phyloP scores from a whole-genome alignment of 2,329 filamentous ascomycete genomes.

The Neocatenulostroma microsporum region DNA sequence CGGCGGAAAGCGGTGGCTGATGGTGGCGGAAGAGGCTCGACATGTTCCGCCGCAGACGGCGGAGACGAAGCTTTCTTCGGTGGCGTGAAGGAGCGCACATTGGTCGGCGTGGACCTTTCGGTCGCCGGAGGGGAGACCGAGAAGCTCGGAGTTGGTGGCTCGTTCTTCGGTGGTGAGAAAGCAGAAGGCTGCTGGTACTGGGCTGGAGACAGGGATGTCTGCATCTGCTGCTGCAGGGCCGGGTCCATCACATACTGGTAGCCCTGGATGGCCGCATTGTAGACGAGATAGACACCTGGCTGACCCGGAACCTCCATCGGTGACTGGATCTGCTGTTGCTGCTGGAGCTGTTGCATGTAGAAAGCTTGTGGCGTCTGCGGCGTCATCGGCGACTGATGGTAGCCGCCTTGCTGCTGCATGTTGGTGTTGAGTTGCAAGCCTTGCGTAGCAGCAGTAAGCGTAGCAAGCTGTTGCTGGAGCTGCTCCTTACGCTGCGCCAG shows the following conservation, averaged over 20 bases:
- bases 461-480: constrained; percentile 85
- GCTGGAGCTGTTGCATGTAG: constrained; percentile 54
- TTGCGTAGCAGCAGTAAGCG: constrained; percentile 72
- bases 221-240: constrained; percentile 45
- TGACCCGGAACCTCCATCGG: constrained; percentile 58
- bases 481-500: constrained; percentile 91
- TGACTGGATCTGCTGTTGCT: constrained; percentile 55
- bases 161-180: constrained; percentile 16
- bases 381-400: constrained; percentile 34
- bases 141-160: constrained; percentile 49
- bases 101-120: constrained; percentile 44
- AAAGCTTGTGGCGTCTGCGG: constrained; percentile 48
- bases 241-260: constrained; percentile 73
- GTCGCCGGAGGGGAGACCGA: constrained; percentile 69
- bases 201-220: constrained; percentile 23
- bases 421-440: constrained; percentile 57
- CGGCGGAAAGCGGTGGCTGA: constrained; percentile 89
- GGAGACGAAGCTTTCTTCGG: constrained; percentile 60
- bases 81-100: constrained; percentile 56
- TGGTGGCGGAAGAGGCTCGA: constrained; percentile 70
- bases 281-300: constrained; percentile 72
- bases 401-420: constrained; percentile 10
- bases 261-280: constrained; percentile 79
- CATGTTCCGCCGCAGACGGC: constrained; percentile 47
- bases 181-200: constrained; percentile 22